phyloP scores from a whole-genome alignment of 345 rosid genomes.

The Erysimum cheiranthoides region DNA sequence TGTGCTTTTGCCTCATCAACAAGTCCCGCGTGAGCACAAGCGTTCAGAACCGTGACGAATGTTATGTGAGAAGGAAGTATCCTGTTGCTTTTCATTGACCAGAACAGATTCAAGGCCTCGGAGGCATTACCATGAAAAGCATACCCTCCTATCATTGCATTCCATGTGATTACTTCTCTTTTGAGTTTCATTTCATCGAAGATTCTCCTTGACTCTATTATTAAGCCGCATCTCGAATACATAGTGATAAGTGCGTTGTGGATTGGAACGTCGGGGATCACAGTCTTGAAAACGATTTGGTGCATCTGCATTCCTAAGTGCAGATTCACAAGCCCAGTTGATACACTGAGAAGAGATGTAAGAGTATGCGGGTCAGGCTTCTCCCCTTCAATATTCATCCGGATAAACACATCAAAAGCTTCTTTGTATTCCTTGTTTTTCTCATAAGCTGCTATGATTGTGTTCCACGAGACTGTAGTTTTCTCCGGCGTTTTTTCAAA shows the following conservation, averaged over 20 bases:
- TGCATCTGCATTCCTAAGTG: constrained; percentile 73
- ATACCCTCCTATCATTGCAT: constrained; percentile 86
- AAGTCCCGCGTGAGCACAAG: constrained; percentile 73
- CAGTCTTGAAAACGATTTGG: constrained; percentile 58
- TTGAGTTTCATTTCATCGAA: constrained; percentile 53
- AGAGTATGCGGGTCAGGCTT: constrained; percentile 77
- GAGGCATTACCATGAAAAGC: constrained; percentile 69
- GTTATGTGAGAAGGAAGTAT: constrained; percentile 71
- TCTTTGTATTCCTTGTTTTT: constrained; percentile 56
- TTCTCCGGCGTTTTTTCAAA: constrained; percentile 65
- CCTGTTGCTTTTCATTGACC: constrained; percentile 53
- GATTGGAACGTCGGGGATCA: constrained; percentile 62
- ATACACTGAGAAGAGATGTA: constrained; percentile 65
- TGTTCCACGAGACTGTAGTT: constrained; percentile 72
- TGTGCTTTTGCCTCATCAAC: constrained; percentile 61
- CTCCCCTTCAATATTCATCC: constrained; percentile 64
- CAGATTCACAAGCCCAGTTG: constrained; percentile 66
- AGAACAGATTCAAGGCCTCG: constrained; percentile 62
- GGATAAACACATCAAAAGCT: constrained; percentile 59
- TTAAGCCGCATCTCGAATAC: constrained; percentile 73
- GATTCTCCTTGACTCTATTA: constrained; percentile 55
- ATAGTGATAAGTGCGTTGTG: constrained; percentile 70
- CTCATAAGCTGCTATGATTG: constrained; percentile 70
- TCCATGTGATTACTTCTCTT: constrained; percentile 78
- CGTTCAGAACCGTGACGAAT: constrained; percentile 66